These are phyloP conservation scores for Trichoderma arundinaceum DNA, from an alignment of 2,329 filamentous ascomycete genomes.

Conservation along the genomic window DNA sequence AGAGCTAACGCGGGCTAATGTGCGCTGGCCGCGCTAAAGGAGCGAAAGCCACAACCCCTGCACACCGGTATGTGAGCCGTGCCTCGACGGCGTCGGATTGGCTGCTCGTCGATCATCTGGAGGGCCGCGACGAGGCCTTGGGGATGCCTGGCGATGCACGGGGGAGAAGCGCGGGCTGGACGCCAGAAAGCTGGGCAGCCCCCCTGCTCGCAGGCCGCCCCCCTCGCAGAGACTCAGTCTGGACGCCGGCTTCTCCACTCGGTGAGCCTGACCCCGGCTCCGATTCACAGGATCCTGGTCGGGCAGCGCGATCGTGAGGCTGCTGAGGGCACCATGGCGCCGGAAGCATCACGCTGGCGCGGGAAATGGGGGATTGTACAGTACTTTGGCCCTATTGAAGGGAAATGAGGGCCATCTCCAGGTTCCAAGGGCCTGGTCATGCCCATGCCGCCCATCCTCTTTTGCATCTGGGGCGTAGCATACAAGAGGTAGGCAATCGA, in stretches of 20 bases:
- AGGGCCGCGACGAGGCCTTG: not conserved
- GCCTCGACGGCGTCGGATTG: constrained; percentile 20
- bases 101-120: constrained; percentile 28
- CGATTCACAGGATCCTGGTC: constrained; percentile 26
- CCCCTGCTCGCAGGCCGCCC: not conserved
- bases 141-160: not conserved
- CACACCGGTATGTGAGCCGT: constrained; percentile 31
- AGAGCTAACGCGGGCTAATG: constrained; percentile 37
- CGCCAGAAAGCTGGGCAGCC: not conserved
- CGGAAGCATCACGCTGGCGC: constrained; percentile 15
- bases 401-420: constrained; percentile 28
- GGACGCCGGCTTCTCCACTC: constrained; percentile 21
- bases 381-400: constrained; percentile 25
- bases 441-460: constrained; percentile 29
- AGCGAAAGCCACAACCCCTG: constrained; percentile 18
- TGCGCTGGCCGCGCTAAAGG: constrained; percentile 14
- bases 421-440: constrained; percentile 18
- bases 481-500: not conserved
- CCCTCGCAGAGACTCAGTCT: not conserved
- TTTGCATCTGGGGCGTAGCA: constrained; percentile 28
- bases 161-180: not conserved
- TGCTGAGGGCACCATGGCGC: not conserved
- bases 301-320: constrained; percentile 26
- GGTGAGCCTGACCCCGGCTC: constrained; percentile 23
- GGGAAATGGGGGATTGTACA: constrained; percentile 15